A percentile compares a stretch with the other conserved stretches of the same genome.
Conservation (phyloP, 257 asterid genomes). For the Gentiana dahurica region DNA sequence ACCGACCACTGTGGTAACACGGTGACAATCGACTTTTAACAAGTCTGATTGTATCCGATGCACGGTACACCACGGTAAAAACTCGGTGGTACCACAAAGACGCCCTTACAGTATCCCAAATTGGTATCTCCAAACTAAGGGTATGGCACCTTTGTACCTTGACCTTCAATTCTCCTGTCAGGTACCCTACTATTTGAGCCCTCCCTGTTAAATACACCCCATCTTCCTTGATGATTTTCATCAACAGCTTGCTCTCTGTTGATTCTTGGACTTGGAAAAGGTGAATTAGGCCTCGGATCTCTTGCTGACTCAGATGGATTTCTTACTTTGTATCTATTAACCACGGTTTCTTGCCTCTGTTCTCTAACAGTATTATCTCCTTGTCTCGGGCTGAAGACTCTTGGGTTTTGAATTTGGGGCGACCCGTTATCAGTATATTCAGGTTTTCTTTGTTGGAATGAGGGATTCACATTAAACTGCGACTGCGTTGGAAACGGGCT, state of each 20-base stretch:
- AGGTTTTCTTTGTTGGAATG: conserved; percentile 17
- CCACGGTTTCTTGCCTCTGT: conserved; percentile 19
- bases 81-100: too few species aligned
- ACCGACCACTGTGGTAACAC: too few species aligned
- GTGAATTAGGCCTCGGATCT: conserved; percentile 7
- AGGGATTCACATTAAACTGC: conserved; percentile 14
- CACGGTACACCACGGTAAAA: too few species aligned
- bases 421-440: conserved; percentile 3
- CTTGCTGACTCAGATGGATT: conserved; percentile 23
- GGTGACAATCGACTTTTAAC: too few species aligned
- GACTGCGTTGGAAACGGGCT: conserved; percentile 17
- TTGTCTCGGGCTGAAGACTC: conserved; percentile 19
- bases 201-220: conserved; percentile 17
- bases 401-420: conserved; percentile 6
- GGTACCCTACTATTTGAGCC: conserved; percentile 10
- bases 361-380: conserved; percentile 13
- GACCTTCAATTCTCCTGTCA: conserved; percentile 16
- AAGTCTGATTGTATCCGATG: too few species aligned
- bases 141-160: conserved; percentile 17
- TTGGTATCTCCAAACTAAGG: too few species aligned
- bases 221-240: conserved; percentile 23
- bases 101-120: too few species aligned
- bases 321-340: conserved; percentile 48
- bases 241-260: conserved; percentile 22
- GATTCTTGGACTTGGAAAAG: conserved; percentile 17